Evolutionary conservation across 106 monocot genomes (phyloP), one percentile per base, ranked within the genome.

Genomic region (Dioscorea dumetorum): DNA sequence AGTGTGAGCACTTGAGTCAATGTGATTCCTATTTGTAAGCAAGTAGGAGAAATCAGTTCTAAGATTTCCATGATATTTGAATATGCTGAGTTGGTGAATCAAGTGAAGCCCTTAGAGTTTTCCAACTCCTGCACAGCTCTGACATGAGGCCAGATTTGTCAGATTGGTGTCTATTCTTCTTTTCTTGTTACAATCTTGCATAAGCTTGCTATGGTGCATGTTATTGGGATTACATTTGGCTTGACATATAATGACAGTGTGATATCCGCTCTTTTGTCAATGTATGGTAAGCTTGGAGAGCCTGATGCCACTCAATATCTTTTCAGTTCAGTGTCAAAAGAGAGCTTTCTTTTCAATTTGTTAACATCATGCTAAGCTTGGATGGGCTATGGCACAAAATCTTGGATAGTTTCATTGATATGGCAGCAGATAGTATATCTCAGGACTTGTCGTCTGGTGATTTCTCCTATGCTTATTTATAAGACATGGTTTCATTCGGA

Each of bases 1-100:
- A 87, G 76, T 60, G 62, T 50, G 8, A 79, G 79, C 79, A 83
- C 80, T 0, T 72, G 87, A 57, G 67, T 80, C 11, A 77, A 72
- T 51, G 61, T 84, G 7, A 60, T 87, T 49, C 68, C 74, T 18
- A 5, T 79, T 2, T 74, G 79, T 61, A 14, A 41, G 2, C 11
- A 64, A 18, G 1, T 63, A 0, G 54, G 73, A 54, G 57, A 17
- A 9, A 1, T 22, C 23, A 54, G 22, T 18, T n/a, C 32, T 10
- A 72, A 79, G 79, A 91, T 87, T 53, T 70, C 86, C 2, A 82
- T 91, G 76, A 74, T 91, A 1, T 87, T 87, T 18, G 74, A 61
- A 0, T 77, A 77, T 72, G 60, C 69, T 0, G 79, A 64, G 76
- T 79, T 58, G 66, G 74, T 23, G 57, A 70, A 12, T 41, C 24